Evolutionary conservation across 768 basidiomycete genomes (phyloP).

Genomic region (Agaricus blazei): DNA sequence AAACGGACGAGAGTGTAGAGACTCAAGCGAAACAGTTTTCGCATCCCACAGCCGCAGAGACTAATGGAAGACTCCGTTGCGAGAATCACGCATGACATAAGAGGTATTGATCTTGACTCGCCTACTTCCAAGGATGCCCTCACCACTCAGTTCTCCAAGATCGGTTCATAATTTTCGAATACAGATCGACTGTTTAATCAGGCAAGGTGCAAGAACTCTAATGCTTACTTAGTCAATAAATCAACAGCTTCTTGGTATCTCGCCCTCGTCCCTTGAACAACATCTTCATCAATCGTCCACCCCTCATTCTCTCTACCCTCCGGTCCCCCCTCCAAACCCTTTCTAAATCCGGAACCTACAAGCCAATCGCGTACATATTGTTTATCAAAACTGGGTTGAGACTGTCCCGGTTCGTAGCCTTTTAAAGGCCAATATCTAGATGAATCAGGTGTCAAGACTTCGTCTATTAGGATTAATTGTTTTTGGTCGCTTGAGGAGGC

Average conservation of each 20-base stretch:
- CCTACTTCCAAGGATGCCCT: too few relatives aligned
- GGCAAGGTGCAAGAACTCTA: background rate
- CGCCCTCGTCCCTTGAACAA: slow-evolving; percentile 70
- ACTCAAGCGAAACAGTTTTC: too few relatives aligned
- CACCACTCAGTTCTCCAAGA: too few relatives aligned
- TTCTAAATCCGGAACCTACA: slow-evolving; percentile 62
- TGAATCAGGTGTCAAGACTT: slow-evolving; percentile 95
- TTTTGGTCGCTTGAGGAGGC: slow-evolving; percentile 10
- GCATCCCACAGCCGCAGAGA: too few relatives aligned
- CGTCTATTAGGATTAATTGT: slow-evolving; percentile 84
- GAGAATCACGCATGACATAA: too few relatives aligned
- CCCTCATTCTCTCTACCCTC: slow-evolving; percentile 63
- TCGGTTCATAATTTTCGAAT: too few relatives aligned
- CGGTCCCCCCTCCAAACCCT: slow-evolving; percentile 74
- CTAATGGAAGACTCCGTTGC: too few relatives aligned
- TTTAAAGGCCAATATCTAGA: slow-evolving; percentile 92
- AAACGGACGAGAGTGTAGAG: too few relatives aligned
- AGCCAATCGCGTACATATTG: slow-evolving; percentile 94
- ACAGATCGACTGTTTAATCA: too few relatives aligned
- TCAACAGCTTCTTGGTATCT: slow-evolving; percentile 78
- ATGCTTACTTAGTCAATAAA: slow-evolving; percentile 36
- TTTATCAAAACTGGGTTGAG: slow-evolving; percentile 94
- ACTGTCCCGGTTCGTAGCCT: slow-evolving; percentile 64
- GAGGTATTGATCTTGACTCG: too few relatives aligned
- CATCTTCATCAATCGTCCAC: slow-evolving; percentile 71